phyloP scores from a whole-genome alignment of 306 rosid genomes.

The Abrus precatorius region DNA sequence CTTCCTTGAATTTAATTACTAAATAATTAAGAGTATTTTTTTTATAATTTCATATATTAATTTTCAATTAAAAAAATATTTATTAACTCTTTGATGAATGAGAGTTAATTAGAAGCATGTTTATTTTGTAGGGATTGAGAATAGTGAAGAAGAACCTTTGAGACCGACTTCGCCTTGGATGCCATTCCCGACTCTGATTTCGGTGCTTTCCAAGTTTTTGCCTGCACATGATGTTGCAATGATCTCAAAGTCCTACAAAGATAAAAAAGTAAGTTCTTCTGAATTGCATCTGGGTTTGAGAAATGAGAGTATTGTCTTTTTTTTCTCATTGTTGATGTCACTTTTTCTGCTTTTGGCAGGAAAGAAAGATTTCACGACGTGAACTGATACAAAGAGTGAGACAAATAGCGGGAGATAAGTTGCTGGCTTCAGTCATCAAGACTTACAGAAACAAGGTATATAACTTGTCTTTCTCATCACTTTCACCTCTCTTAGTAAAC shows the following conservation, averaged over 20 bases:
- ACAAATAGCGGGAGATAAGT: slow-evolving; percentile 79
- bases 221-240: slow-evolving; percentile 54
- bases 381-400: slow-evolving; percentile 74
- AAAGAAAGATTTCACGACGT: slow-evolving; percentile 65
- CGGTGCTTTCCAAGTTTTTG: slow-evolving; percentile 71
- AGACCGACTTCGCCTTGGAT: slow-evolving; percentile 92
- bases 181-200: slow-evolving; percentile 77
- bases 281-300: background rate
- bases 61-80: too few species aligned
- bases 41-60: too few species aligned
- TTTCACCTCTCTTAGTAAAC: background rate
- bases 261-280: slow-evolving; percentile 62
- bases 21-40: too few species aligned
- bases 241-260: slow-evolving; percentile 65
- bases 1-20: background rate
- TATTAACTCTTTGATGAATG: too few species aligned
- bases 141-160: slow-evolving; percentile 50
- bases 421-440: slow-evolving; percentile 70
- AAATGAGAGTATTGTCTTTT: background rate
- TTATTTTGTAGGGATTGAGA: slow-evolving; percentile 55
- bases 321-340: background rate
- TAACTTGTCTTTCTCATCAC: background rate
- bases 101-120: background rate
- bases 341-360: slow-evolving; percentile 52
- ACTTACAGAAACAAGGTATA: slow-evolving; percentile 77